Evolutionary conservation across 768 basidiomycete species (phyloP).

Genomic region (Pleurotus ostreatus): DNA sequence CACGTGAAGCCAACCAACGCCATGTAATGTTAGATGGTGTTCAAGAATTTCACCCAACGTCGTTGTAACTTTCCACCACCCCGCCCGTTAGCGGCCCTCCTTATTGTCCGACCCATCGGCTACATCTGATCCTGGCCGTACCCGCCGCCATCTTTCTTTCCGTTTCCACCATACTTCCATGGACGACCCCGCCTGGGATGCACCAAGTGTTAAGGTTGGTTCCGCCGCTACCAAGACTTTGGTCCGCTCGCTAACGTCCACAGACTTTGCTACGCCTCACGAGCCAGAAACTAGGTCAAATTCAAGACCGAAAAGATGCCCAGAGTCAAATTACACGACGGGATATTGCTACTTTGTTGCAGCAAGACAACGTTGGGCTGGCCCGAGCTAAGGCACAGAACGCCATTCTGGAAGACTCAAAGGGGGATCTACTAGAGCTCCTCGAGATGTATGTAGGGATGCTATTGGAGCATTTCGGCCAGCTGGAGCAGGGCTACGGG

Average conservation of each 20-base stretch:
- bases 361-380: constrained; percentile 54
- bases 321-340: constrained; percentile 56
- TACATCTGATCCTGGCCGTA: background rate
- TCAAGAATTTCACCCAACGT: background rate
- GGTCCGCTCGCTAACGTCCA: background rate
- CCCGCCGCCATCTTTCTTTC: background rate
- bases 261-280: constrained; percentile 58
- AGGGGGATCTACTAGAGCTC: constrained; percentile 58
- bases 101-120: background rate
- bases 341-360: constrained; percentile 65
- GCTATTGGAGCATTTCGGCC: constrained; percentile 52
- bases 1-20: background rate
- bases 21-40: background rate
- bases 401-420: constrained; percentile 57
- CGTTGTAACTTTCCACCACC: background rate
- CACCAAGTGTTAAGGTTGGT: constrained; percentile 16
- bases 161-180: background rate
- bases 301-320: constrained; percentile 68
- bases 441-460: constrained; percentile 66
- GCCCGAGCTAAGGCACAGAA: constrained; percentile 74
- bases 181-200: constrained; percentile 5
- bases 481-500: constrained; percentile 49
- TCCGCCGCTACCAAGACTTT: constrained; percentile 1
- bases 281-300: constrained; percentile 61
- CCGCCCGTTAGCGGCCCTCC: background rate